Evolutionary conservation across 495 filamentous ascomycete genomes (phyloP).

Genomic region (Tricharina praecox): DNA sequence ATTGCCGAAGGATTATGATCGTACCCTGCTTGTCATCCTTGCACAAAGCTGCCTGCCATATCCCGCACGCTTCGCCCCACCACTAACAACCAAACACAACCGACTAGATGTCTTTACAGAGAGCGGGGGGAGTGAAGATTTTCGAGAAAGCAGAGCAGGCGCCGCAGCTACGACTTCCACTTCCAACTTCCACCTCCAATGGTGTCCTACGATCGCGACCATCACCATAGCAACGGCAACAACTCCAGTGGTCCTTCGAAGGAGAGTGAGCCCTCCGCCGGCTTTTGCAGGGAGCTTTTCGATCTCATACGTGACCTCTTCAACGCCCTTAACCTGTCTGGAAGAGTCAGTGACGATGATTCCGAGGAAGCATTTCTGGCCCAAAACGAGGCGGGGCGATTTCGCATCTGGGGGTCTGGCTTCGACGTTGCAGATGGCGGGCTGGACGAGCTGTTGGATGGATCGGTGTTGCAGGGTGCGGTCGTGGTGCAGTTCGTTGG

Average conservation of each 20-base stretch:
- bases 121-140: no score
- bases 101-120: no score
- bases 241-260: not conserved
- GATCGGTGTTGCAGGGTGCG: not conserved
- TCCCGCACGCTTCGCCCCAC: no score
- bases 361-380: constrained; percentile 2
- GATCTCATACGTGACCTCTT: not conserved
- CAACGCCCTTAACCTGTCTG: not conserved
- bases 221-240: not conserved
- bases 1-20: no score
- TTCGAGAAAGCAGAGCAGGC: no score
- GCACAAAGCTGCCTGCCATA: no score
- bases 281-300: not conserved
- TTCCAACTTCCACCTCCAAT: not conserved
- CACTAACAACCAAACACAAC: no score
- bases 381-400: constrained; percentile 7
- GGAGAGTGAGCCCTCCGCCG: not conserved
- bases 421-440: constrained; percentile 6
- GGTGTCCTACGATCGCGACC: not conserved
- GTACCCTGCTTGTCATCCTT: no score
- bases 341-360: not conserved
- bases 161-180: no score
- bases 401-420: constrained; percentile 8
- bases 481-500: constrained; percentile 3
- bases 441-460: constrained; percentile 5